Conservation (phyloP, 257 asterid genomes). For the Scutellaria minor region DNA sequence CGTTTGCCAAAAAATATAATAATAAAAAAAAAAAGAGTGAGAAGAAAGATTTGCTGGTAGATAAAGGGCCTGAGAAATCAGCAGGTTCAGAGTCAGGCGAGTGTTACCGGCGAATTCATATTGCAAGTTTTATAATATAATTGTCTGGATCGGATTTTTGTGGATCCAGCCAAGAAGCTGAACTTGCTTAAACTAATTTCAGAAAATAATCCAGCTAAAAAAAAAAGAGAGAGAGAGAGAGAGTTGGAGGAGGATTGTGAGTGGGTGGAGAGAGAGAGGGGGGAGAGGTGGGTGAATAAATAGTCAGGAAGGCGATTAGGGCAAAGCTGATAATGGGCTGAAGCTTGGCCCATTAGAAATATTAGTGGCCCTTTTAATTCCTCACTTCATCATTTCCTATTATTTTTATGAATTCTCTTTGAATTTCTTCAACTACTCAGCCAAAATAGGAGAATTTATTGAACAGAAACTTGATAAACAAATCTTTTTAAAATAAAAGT, state of each 20-base stretch:
- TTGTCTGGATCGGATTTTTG: conserved; percentile 46
- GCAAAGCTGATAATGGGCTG: conserved; percentile 34
- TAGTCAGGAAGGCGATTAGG: conserved; percentile 30
- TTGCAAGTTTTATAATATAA: conserved; percentile 53
- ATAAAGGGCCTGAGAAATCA: conserved; percentile 56
- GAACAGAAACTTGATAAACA: too few species aligned
- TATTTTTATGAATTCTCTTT: too few species aligned
- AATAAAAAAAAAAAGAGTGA: not conserved
- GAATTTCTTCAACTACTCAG: too few species aligned
- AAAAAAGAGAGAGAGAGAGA: not conserved
- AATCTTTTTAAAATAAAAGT: too few species aligned
- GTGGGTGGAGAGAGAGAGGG: not conserved
- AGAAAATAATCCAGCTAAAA: too few species aligned
- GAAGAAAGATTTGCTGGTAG: conserved; percentile 39
- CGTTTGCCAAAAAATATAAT: conserved; percentile 39
- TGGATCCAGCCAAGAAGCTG: conserved; percentile 74
- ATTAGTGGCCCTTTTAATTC: not conserved
- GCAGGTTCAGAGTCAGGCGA: conserved; percentile 55
- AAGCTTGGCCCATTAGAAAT: conserved; percentile 32
- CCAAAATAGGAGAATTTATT: too few species aligned
- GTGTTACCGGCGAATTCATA: conserved; percentile 50
- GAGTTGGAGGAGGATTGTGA: not conserved
- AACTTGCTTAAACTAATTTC: conserved; percentile 43
- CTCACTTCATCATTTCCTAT: too few species aligned
- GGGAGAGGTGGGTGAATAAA: conserved; percentile 6